These are phyloP conservation scores for Penicillium cataractarum DNA, from an alignment of 495 filamentous ascomycete species.

Conservation along the genomic window DNA sequence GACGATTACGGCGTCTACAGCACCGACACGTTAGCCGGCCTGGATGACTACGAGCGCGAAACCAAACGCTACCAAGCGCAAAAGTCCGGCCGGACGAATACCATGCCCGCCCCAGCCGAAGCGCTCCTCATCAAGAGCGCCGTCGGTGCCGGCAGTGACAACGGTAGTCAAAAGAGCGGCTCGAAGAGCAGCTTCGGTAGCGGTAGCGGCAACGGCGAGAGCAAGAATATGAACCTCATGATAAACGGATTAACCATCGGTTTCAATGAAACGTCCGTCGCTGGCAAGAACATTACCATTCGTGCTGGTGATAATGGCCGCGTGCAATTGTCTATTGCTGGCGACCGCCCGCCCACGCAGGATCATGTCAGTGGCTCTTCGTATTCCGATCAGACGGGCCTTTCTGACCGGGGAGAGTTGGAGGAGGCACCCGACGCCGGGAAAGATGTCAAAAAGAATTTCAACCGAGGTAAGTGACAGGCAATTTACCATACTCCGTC, in stretches of 20 bases:
- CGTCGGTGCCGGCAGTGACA: conserved; percentile 43
- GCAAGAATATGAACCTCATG: conserved; percentile 47
- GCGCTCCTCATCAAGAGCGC: conserved; percentile 36
- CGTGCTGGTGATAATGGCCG: conserved; percentile 43
- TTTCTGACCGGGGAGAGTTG: conserved; percentile 32
- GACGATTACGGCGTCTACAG: background rate
- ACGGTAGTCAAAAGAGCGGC: conserved; percentile 49
- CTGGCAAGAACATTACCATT: conserved; percentile 46
- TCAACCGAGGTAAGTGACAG: too few relatives aligned
- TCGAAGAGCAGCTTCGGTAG: conserved; percentile 51
- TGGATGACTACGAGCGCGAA: conserved; percentile 34
- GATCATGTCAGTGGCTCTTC: conserved; percentile 39
- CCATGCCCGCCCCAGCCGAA: conserved; percentile 40
- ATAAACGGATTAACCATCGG: conserved; percentile 50
- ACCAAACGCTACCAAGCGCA: conserved; percentile 48
- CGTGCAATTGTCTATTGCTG: conserved; percentile 45
- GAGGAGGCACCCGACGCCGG: conserved; percentile 35
- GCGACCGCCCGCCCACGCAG: conserved; percentile 39
- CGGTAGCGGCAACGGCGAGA: conserved; percentile 41
- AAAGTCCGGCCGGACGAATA: conserved; percentile 29
- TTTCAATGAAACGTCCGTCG: conserved; percentile 42
- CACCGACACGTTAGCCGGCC: conserved; percentile 12
- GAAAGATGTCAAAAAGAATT: too few relatives aligned
- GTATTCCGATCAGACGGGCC: conserved; percentile 39
- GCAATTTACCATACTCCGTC: too few relatives aligned